A percentile compares a stretch with the other conserved stretches of the same genome.
Evolutionary conservation across 768 basidiomycete species (phyloP).

Genomic region (Lactifluus piperatus): DNA sequence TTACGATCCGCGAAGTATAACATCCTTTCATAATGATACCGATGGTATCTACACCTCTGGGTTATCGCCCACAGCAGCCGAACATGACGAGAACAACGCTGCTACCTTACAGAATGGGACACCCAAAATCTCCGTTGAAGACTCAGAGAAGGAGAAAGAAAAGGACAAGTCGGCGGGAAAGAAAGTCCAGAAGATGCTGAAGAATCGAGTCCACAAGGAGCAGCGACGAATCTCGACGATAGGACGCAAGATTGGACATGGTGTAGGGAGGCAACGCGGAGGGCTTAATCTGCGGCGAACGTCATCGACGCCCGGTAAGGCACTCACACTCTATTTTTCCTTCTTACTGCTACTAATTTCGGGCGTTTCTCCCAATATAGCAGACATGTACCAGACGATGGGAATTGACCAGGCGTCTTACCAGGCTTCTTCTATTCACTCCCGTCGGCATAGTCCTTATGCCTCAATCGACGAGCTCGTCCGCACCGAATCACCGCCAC

Average conservation of each 20-base stretch:
- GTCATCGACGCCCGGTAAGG: slow-evolving; percentile 61
- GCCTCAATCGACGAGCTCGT: slow-evolving; percentile 28
- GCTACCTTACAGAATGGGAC: neutral
- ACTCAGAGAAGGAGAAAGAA: slow-evolving; percentile 26
- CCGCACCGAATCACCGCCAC: slow-evolving; percentile 27
- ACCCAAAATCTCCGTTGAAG: slow-evolving; percentile 13
- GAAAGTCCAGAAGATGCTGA: slow-evolving; percentile 69
- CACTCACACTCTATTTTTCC: neutral
- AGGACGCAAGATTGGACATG: slow-evolving; percentile 67
- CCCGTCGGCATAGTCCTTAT: slow-evolving; percentile 44
- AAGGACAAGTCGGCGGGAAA: slow-evolving; percentile 51
- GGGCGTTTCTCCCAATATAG: neutral
- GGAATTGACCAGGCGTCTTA: slow-evolving; percentile 37
- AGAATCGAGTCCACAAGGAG: slow-evolving; percentile 63
- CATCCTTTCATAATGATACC: neutral
- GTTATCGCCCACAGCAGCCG: neutral
- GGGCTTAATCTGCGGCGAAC: slow-evolving; percentile 41
- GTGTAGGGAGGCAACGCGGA: slow-evolving; percentile 47
- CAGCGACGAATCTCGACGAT: slow-evolving; percentile 67
- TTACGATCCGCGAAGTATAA: neutral
- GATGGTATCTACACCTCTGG: neutral
- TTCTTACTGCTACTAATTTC: neutral
- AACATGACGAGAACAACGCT: neutral
- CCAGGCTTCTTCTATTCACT: slow-evolving; percentile 81
- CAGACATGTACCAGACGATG: slow-evolving; percentile 8